Evolutionary conservation across 2,329 filamentous ascomycete genomes (phyloP), one percentile per base, ranked within the genome.

Genomic region (Apiospora phragmitis): DNA sequence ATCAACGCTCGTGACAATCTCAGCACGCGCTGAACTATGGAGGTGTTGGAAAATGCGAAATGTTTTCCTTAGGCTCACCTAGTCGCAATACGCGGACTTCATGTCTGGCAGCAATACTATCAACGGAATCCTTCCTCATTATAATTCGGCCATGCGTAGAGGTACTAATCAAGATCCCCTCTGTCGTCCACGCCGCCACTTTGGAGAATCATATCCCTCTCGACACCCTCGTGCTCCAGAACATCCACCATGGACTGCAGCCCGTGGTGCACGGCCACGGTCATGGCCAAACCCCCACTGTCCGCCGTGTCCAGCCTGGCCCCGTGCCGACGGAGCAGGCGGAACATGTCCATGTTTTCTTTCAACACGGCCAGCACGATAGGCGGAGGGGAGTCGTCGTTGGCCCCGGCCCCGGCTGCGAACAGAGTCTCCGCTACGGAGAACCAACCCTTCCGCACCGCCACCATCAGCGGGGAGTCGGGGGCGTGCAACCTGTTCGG

Each of bases 271-370:
- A 70, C 14, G 2, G 73, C 73, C 6, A 74, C 1, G 1, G 67
- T 59, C 74, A 74, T 72, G 1, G 71, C 71, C 71, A 69, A 74
- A 18, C 66, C 70, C 5, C 74, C 74, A 1, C 72, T 74, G 21
- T 74, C 71, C 1, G 74, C 72, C 0, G 73, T 74, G 24, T 75
- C 71, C 4, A 75, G 69, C 38, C 26, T 71, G 4, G 74, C 73
- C 18, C 72, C 72, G 24, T 68, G 26, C 6, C 71, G 43, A 4
- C 71, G 70, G 21, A 75, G 49, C 26, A 75, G 67, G 29, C 65
- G 70, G 59, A 74, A 73, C 62, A 74, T 70, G n/a, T 68, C 68
- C 45, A 73, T 41, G 29, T 67, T 9, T 24, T 75, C 74, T 42
- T 70, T 74, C 14, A 70, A 69, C 9, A 75, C 69, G 8, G 74